These are phyloP conservation scores for Zizania palustris DNA, from an alignment of 202 grass and related monocot species.

Conservation along the genomic window DNA sequence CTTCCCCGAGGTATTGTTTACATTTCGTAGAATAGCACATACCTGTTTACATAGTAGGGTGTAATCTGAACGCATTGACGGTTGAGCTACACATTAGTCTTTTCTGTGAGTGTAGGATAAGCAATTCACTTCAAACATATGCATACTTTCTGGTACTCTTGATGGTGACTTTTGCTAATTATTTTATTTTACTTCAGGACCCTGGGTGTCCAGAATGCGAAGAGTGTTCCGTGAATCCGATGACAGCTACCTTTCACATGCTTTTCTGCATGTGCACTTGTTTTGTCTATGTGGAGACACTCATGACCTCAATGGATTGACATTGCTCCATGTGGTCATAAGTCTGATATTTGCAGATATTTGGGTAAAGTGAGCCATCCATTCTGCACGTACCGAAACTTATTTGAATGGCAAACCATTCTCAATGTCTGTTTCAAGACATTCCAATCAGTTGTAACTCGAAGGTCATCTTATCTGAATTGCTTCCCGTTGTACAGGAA, in stretches of 20 bases:
- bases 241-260: conserved; percentile 39
- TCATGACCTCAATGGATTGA: conserved; percentile 29
- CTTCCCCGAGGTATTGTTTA: conserved; percentile 47
- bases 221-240: conserved; percentile 42
- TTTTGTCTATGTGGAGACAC: conserved; percentile 34
- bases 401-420: conserved; percentile 38
- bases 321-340: conserved; percentile 15
- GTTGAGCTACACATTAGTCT: not conserved
- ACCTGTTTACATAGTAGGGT: conserved; percentile 18
- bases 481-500: conserved; percentile 52
- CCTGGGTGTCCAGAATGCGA: conserved; percentile 43
- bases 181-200: conserved; percentile 41
- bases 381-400: conserved; percentile 14
- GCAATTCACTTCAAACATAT: not conserved
- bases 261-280: conserved; percentile 32
- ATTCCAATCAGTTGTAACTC: conserved; percentile 30
- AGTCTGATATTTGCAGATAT: conserved; percentile 36
- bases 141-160: conserved; percentile 6
- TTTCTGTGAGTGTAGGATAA: conserved; percentile 32
- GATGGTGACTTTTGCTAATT: conserved; percentile 34
- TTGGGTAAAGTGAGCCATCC: conserved; percentile 17
- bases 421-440: conserved; percentile 10
- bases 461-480: conserved; percentile 42
- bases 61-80: conserved; percentile 6
- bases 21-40: conserved; percentile 4